phyloP scores from a whole-genome alignment of 2,329 filamentous ascomycete genomes.

The Penicillium sp. region DNA sequence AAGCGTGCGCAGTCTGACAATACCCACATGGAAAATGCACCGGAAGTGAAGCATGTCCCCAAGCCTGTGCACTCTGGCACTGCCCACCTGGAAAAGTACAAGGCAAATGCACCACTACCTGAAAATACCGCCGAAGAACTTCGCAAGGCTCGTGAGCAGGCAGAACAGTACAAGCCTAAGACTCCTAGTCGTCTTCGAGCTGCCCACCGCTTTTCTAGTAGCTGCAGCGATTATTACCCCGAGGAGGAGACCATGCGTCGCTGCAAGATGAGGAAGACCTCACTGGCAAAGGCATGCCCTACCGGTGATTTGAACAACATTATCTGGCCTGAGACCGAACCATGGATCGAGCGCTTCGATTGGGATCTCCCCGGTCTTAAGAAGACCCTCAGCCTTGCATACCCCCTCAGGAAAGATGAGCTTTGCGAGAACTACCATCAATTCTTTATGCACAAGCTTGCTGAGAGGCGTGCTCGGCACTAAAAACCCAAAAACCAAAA shows the following conservation, averaged over 20 bases:
- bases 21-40: background rate
- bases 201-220: conserved; percentile 11
- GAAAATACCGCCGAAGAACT: conserved; percentile 7
- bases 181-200: conserved; percentile 44
- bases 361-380: background rate
- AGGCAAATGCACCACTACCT: background rate
- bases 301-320: background rate
- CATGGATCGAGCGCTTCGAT: background rate
- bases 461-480: too few relatives aligned
- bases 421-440: background rate
- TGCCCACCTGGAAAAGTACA: background rate
- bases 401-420: too few relatives aligned
- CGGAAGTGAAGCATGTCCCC: background rate
- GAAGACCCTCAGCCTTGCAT: background rate
- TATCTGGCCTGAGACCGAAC: background rate
- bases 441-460: background rate
- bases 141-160: conserved; percentile 37
- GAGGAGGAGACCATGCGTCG: background rate
- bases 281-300: background rate
- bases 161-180: conserved; percentile 45
- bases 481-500: background rate
- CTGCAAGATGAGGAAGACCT: background rate
- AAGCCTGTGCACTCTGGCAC: background rate
- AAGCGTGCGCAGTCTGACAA: background rate
- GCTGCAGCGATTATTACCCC: background rate